Evolutionary conservation across 805 yeast species (phyloP).

Genomic region (Wickerhamomyces chambardii): DNA sequence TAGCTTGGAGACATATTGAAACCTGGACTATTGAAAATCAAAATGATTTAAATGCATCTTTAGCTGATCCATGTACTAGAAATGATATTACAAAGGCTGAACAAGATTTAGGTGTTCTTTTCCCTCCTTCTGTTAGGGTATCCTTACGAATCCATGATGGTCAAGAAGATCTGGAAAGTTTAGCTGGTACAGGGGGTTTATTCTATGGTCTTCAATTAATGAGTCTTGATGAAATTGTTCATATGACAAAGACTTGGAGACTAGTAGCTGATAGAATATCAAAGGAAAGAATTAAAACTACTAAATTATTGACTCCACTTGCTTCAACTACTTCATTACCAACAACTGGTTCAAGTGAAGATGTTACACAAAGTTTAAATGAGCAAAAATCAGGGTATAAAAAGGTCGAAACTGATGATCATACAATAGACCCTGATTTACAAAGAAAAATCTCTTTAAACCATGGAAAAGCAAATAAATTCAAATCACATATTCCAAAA

Average conservation of each 20-base stretch:
- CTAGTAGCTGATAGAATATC: conserved; percentile 43
- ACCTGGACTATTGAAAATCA: conserved; percentile 72
- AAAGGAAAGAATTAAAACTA: conserved; percentile 15
- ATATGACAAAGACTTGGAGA: conserved; percentile 83
- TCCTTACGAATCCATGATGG: conserved; percentile 84
- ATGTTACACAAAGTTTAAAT: conserved; percentile 12
- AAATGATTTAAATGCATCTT: conserved; percentile 73
- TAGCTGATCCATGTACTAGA: conserved; percentile 71
- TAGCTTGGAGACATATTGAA: conserved; percentile 87
- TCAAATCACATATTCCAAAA: conserved; percentile 33
- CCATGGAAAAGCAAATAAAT: conserved; percentile 18
- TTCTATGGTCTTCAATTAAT: conserved; percentile 74
- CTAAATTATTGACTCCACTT: conserved; percentile 15
- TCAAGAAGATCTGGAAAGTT: conserved; percentile 70
- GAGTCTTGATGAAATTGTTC: conserved; percentile 72
- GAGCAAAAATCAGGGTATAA: conserved; percentile 21
- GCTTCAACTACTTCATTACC: conserved; percentile 14
- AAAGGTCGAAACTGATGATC: conserved; percentile 9
- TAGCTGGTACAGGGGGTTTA: conserved; percentile 62
- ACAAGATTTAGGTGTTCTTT: conserved; percentile 59
- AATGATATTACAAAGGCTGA: conserved; percentile 80
- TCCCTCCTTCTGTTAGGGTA: conserved; percentile 80
- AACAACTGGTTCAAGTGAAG: conserved; percentile 9
- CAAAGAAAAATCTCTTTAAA: conserved; percentile 12
- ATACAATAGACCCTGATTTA: conserved; percentile 10